Base-by-base conservation (phyloP, 2,329 filamentous ascomycete species). In the Ascochyta rabiei region DNA sequence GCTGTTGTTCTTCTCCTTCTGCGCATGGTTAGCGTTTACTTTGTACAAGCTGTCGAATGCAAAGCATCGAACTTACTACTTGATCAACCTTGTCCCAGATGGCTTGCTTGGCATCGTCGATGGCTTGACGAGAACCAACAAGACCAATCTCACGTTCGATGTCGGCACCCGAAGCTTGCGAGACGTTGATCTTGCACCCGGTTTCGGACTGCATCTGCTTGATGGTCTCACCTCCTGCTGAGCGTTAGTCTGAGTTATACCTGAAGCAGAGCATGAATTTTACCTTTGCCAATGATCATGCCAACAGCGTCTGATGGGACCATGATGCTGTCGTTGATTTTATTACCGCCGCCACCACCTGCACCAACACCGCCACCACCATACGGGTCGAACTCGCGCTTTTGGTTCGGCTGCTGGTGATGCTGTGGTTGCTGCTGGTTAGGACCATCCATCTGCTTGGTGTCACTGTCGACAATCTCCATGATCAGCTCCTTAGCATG, bases 171-270 rank as follows among this genome's bases (percentile, higher is more conserved):
- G 87, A 88, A 7, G 91, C 88, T 67, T 90, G 90, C 28, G 90
- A 90, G 23, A 96, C 92, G 68, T 96, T 96, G 80, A 96, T 96
- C 79, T 96, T 96, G 83, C 93, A 96, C 40, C 90, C 89, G 5
- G 91, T 95, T 28, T 81, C 84, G 69, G 87, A 89, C 75, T 96
- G 92, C 88, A 96, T 96, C 64, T 96, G 91, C 62, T 93, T 91
- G 72, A 96, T 96, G 0, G 92, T 96, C 78, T 96, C 92, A 61
- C 92, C 92, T 52, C 91, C 83, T 82, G 47, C 7, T 48, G 31
- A 21, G 28, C 38, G 56, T 66, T 62, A 74, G 59, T 64, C 47
- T 37, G 21, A 31, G 33, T 18, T 26, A 26, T 3, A 54, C 2
- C 5, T 24, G 8, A 23, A 28, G 9, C 2, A 23, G 21, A 37